phyloP scores from a whole-genome alignment of 208 protist genomes.

The Zelonia costaricensis region DNA sequence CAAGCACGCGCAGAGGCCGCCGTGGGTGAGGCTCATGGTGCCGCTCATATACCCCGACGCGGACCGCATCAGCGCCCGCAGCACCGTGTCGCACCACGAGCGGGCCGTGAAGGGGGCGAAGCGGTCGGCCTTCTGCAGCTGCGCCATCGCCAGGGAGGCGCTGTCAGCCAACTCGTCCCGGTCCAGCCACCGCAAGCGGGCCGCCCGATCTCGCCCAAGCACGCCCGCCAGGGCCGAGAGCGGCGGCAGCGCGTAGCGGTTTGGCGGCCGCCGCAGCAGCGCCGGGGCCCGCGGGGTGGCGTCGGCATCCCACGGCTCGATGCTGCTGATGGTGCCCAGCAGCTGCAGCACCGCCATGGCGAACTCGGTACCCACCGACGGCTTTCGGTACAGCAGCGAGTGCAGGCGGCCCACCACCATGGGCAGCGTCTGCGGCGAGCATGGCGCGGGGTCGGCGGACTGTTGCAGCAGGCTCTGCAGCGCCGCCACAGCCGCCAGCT shows the following conservation, averaged over 20 bases:
- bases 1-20: slow-evolving; percentile 66
- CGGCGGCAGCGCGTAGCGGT: slow-evolving; percentile 36
- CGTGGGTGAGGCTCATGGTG: slow-evolving; percentile 61
- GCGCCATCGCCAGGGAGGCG: slow-evolving; percentile 21
- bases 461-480: slow-evolving; percentile 74
- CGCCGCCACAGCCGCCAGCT: slow-evolving; percentile 53
- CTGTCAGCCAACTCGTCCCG: slow-evolving; percentile 26
- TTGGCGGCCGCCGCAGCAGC: slow-evolving; percentile 42
- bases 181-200: slow-evolving; percentile 16
- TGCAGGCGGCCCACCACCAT: slow-evolving; percentile 54
- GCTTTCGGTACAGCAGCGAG: slow-evolving; percentile 76
- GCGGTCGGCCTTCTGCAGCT: slow-evolving; percentile 29
- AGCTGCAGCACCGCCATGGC: slow-evolving; percentile 74
- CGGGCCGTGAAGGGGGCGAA: slow-evolving; percentile 26
- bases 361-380: slow-evolving; percentile 60
- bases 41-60: slow-evolving; percentile 57
- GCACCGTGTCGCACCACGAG: slow-evolving; percentile 71
- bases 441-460: slow-evolving; percentile 33
- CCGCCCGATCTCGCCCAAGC: slow-evolving; percentile 11
- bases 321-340: slow-evolving; percentile 78
- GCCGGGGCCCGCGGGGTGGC: slow-evolving; percentile 33
- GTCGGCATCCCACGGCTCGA: slow-evolving; percentile 49
- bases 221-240: slow-evolving; percentile 21
- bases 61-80: slow-evolving; percentile 59
- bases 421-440: slow-evolving; percentile 33